Evolutionary conservation across 1,284 basidiomycete species (phyloP).

Genomic region (Cystobasidium sp.): DNA sequence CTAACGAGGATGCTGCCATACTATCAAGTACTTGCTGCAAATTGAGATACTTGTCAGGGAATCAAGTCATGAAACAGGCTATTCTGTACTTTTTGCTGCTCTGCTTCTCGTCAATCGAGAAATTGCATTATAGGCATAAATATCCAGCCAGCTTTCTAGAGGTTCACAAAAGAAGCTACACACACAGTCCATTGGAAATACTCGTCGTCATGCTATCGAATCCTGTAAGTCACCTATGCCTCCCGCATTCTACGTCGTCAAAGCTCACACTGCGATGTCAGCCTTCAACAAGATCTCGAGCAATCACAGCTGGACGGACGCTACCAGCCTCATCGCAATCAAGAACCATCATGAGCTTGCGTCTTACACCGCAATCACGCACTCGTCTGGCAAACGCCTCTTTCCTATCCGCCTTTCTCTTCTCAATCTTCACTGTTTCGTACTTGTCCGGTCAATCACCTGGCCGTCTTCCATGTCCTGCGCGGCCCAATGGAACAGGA

Average conservation of each 20-base stretch:
- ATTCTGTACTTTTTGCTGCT: neutral
- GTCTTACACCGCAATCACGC: slow-evolving; percentile 21
- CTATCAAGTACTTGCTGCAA: neutral
- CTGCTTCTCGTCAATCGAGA: slow-evolving; percentile 3
- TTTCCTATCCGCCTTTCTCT: slow-evolving; percentile 37
- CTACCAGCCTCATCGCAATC: neutral
- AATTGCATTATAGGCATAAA: neutral
- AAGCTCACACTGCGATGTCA: neutral
- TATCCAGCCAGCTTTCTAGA: neutral
- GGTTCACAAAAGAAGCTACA: neutral
- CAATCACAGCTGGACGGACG: slow-evolving; percentile 14
- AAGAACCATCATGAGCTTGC: neutral
- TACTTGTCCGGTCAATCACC: slow-evolving; percentile 26
- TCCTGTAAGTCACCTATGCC: neutral
- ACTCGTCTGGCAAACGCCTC: slow-evolving; percentile 37
- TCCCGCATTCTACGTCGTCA: neutral
- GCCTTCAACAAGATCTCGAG: slow-evolving; percentile 6
- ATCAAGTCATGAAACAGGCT: neutral
- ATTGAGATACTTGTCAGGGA: neutral
- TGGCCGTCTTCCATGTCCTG: slow-evolving; percentile 36
- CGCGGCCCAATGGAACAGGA: slow-evolving; percentile 36
- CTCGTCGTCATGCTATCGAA: neutral
- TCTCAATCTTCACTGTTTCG: slow-evolving; percentile 35
- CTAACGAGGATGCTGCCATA: slow-evolving; percentile 23
- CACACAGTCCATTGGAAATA: neutral